These are phyloP conservation scores for Calonectria hongkongensis DNA, from an alignment of 2,329 filamentous ascomycete genomes.

Conservation along the genomic window DNA sequence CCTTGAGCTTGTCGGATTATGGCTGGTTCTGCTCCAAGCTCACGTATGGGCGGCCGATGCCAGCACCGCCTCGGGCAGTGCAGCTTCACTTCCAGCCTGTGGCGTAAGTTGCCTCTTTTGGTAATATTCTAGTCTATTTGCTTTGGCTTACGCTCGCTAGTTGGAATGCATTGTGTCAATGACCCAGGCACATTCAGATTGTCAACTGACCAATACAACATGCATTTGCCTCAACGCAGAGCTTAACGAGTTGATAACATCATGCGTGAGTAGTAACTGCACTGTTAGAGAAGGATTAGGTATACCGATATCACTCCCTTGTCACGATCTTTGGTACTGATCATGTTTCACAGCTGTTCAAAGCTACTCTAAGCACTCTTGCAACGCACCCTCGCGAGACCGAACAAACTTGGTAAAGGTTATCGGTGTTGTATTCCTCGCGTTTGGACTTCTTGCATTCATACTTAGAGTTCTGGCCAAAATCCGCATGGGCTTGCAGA, in stretches of 20 bases:
- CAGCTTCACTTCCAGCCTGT: conserved; percentile 39
- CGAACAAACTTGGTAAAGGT: conserved; percentile 31
- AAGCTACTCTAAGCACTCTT: conserved; percentile 33
- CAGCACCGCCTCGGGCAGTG: conserved; percentile 15
- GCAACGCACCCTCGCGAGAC: conserved; percentile 31
- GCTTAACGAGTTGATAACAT: conserved; percentile 45
- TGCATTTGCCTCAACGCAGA: conserved; percentile 52
- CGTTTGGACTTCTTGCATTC: conserved; percentile 28
- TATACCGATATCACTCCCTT: conserved; percentile 41
- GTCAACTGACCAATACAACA: conserved; percentile 41
- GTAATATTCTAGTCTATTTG: neutral
- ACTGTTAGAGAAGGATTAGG: conserved; percentile 49
- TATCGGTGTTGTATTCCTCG: conserved; percentile 34
- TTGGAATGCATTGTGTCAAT: conserved; percentile 45
- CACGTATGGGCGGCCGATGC: conserved; percentile 39
- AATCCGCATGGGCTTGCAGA: conserved; percentile 13
- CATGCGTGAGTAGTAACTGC: conserved; percentile 45
- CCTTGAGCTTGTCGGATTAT: conserved; percentile 19
- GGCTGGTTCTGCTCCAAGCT: conserved; percentile 41
- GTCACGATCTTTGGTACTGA: neutral
- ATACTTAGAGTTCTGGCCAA: conserved; percentile 27
- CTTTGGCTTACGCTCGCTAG: conserved; percentile 37
- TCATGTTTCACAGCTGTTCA: conserved; percentile 22
- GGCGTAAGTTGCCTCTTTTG: conserved; percentile 30
- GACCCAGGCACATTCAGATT: conserved; percentile 33